Conservation (phyloP, 2,329 filamentous ascomycete genomes). For the Aspergillus sp. region DNA sequence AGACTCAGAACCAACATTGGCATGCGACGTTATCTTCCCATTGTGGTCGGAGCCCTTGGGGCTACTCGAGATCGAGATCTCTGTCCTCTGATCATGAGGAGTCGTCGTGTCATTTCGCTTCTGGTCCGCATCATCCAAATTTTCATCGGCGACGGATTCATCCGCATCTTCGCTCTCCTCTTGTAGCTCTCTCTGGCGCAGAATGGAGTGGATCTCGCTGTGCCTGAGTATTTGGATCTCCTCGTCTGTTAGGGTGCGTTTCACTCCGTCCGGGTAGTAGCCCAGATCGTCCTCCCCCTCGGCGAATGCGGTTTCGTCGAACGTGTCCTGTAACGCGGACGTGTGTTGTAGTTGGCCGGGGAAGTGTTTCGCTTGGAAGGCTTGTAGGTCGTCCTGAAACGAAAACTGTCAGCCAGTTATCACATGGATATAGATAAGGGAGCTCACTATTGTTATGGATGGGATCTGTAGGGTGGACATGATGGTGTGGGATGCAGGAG, state of each 20-base stretch:
- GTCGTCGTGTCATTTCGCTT: no score
- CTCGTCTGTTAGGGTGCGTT: constrained; percentile 82
- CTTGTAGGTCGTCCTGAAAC: constrained; percentile 51
- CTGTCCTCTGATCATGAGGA: no score
- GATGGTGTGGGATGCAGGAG: neutral
- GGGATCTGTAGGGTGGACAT: constrained; percentile 21
- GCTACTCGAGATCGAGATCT: neutral
- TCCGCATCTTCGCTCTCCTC: constrained; percentile 16
- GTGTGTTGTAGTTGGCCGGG: constrained; percentile 7
- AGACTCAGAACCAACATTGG: constrained; percentile 12
- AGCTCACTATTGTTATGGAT: constrained; percentile 26
- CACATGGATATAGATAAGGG: no score
- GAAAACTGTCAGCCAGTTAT: no score
- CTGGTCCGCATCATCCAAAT: neutral
- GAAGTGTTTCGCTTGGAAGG: constrained; percentile 56
- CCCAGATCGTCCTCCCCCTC: constrained; percentile 55
- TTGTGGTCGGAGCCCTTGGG: no score
- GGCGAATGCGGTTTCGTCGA: constrained; percentile 12
- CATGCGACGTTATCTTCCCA: no score
- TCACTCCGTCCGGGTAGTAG: constrained; percentile 77
- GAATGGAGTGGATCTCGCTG: constrained; percentile 68
- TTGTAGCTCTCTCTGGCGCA: constrained; percentile 41
- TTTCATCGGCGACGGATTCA: constrained; percentile 1
- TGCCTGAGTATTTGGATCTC: constrained; percentile 86
- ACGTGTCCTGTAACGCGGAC: neutral